These are phyloP conservation scores for Maudiozyma pseudohumilis DNA, from an alignment of 805 yeast genomes.

Conservation along the genomic window DNA sequence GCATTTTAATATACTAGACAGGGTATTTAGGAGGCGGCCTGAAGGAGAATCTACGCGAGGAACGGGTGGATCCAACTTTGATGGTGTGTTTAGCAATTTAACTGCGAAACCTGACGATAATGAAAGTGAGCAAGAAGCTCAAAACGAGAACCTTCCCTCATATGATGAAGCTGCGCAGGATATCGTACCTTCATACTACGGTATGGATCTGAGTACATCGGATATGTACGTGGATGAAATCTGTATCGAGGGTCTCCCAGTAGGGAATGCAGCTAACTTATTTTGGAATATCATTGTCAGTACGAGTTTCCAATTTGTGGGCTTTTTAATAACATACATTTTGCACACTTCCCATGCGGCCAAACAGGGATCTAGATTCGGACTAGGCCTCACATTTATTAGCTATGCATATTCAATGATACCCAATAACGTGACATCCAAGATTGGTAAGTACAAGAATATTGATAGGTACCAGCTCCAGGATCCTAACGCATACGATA, in stretches of 20 bases:
- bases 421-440: constrained; percentile 33
- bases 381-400: constrained; percentile 76
- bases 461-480: constrained; percentile 39
- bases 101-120: constrained; percentile 73
- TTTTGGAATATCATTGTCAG: constrained; percentile 86
- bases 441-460: constrained; percentile 24
- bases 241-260: constrained; percentile 91
- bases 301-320: constrained; percentile 87
- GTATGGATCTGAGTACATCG: constrained; percentile 61
- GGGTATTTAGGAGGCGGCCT: constrained; percentile 23
- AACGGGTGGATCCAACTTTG: constrained; percentile 30
- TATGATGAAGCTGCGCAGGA: constrained; percentile 95
- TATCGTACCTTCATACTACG: constrained; percentile 95
- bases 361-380: constrained; percentile 87
- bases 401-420: constrained; percentile 54
- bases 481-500: constrained; percentile 51
- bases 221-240: constrained; percentile 67
- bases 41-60: constrained; percentile 6
- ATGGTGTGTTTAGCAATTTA: constrained; percentile 89
- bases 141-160: constrained; percentile 63
- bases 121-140: constrained; percentile 21
- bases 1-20: constrained; percentile 33
- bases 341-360: constrained; percentile 96
- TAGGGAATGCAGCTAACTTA: constrained; percentile 81
- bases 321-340: constrained; percentile 81